Conservation (phyloP, 305 asterid genomes). For the Stenogyne calaminthoides region DNA sequence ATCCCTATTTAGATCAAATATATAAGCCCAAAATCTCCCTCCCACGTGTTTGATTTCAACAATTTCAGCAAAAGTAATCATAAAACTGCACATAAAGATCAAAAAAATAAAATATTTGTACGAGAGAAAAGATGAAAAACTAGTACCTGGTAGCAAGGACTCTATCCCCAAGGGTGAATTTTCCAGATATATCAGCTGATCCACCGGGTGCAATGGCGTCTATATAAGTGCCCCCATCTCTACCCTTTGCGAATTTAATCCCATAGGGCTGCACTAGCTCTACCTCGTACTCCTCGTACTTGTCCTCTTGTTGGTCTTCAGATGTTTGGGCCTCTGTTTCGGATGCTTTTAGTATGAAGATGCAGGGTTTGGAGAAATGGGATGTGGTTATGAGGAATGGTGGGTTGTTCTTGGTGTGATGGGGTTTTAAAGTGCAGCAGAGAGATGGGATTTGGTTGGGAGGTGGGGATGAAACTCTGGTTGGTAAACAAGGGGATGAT, state of each 20-base stretch:
- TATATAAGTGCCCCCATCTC: constrained; percentile 94
- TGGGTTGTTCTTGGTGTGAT: constrained; percentile 34
- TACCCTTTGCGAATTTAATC: constrained; percentile 77
- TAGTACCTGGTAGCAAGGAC: constrained; percentile 89
- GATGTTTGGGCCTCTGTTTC: constrained; percentile 39
- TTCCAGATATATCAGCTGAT: constrained; percentile 73
- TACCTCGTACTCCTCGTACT: constrained; percentile 77
- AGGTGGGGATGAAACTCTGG: constrained; percentile 22
- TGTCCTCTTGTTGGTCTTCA: constrained; percentile 28
- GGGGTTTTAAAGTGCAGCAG: constrained; percentile 49
- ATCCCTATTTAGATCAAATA: too few species aligned
- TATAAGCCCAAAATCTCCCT: too few species aligned
- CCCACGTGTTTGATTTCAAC: neutral
- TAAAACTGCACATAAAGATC: neutral
- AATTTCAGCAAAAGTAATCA: neutral
- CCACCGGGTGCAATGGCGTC: constrained; percentile 94
- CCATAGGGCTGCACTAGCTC: constrained; percentile 85
- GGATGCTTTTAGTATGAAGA: constrained; percentile 50
- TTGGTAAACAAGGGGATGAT: constrained; percentile 45
- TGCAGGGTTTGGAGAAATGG: constrained; percentile 28
- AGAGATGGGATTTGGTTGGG: constrained; percentile 45
- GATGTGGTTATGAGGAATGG: constrained; percentile 9
- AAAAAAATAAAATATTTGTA: neutral
- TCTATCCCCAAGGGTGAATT: constrained; percentile 84
- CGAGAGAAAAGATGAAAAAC: too few species aligned